phyloP scores from a whole-genome alignment of 192 early-diverging fungal genomes.

The Geosiphon pyriformis region DNA sequence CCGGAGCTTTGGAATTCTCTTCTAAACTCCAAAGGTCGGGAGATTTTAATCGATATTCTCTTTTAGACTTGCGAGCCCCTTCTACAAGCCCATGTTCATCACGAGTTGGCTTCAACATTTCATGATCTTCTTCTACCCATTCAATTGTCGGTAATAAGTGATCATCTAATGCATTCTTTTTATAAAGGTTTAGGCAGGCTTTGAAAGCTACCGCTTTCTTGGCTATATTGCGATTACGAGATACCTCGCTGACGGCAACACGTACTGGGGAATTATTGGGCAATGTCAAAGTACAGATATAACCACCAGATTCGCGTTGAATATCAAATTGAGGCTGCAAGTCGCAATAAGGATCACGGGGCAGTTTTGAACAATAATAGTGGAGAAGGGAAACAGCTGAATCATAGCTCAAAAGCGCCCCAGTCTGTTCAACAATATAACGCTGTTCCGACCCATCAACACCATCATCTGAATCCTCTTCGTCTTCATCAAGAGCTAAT shows the following conservation, averaged over 20 bases:
- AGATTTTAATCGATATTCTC: slow-evolving; percentile 19
- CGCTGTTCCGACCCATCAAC: slow-evolving; percentile 29
- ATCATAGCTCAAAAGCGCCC: slow-evolving; percentile 65
- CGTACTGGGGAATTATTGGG: slow-evolving; percentile 61
- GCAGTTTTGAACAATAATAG: slow-evolving; percentile 69
- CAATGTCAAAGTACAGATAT: slow-evolving; percentile 46
- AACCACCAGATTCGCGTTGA: slow-evolving; percentile 27
- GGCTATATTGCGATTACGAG: slow-evolving; percentile 56
- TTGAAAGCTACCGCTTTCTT: slow-evolving; percentile 68
- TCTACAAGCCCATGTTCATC: slow-evolving; percentile 20
- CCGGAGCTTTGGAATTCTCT: neutral
- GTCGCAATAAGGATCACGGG: slow-evolving; percentile 54
- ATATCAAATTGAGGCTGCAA: slow-evolving; percentile 51
- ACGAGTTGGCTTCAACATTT: neutral
- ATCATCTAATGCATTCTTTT: slow-evolving; percentile 65
- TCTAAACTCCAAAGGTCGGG: slow-evolving; percentile 37
- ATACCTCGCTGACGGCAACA: slow-evolving; percentile 42
- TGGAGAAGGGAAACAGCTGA: slow-evolving; percentile 60
- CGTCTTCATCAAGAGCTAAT: slow-evolving; percentile 5
- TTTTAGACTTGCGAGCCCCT: slow-evolving; percentile 26
- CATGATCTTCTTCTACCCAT: slow-evolving; percentile 17
- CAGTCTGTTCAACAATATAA: slow-evolving; percentile 57
- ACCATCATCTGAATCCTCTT: slow-evolving; percentile 3
- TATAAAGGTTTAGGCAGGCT: slow-evolving; percentile 64
- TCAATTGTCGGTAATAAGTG: slow-evolving; percentile 56